Percentiles rank a stretch among this genome's conserved stretches.
Conservation (phyloP, 2,329 filamentous ascomycete genomes). For the Aschersonia sp. region DNA sequence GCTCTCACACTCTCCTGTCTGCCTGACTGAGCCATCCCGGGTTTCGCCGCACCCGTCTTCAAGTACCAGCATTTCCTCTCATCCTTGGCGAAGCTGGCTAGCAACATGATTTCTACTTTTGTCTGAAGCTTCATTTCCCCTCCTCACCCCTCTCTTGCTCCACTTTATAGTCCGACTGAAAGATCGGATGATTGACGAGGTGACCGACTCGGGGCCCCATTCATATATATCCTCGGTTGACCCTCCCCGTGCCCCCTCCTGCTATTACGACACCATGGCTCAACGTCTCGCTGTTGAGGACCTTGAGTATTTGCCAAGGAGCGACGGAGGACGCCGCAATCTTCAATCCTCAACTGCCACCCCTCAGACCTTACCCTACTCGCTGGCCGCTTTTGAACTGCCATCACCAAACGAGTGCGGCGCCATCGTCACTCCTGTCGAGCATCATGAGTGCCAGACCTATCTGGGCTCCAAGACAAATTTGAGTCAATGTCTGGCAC, state of each 20-base stretch:
- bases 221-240: not conserved
- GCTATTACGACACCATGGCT: conserved; percentile 22
- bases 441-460: conserved; percentile 21
- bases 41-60: no score
- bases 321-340: conserved; percentile 19
- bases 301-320: conserved; percentile 23
- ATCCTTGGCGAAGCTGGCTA: conserved; percentile 1
- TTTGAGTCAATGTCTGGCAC: conserved; percentile 28
- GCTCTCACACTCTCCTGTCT: not conserved
- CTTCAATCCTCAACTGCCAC: conserved; percentile 12
- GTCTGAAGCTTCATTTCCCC: conserved; percentile 1
- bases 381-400: conserved; percentile 24
- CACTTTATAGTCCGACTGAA: not conserved
- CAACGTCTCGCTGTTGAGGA: conserved; percentile 24
- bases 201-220: not conserved
- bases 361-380: conserved; percentile 14
- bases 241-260: not conserved
- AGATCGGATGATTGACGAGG: no score
- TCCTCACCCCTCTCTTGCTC: conserved; percentile 12
- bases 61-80: not conserved
- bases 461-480: conserved; percentile 34
- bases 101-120: conserved; percentile 13
- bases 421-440: conserved; percentile 13
- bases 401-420: conserved; percentile 20
- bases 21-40: not conserved